phyloP scores from a whole-genome alignment of 2,329 filamentous ascomycete genomes.

The Arachnopeziza araneosa region DNA sequence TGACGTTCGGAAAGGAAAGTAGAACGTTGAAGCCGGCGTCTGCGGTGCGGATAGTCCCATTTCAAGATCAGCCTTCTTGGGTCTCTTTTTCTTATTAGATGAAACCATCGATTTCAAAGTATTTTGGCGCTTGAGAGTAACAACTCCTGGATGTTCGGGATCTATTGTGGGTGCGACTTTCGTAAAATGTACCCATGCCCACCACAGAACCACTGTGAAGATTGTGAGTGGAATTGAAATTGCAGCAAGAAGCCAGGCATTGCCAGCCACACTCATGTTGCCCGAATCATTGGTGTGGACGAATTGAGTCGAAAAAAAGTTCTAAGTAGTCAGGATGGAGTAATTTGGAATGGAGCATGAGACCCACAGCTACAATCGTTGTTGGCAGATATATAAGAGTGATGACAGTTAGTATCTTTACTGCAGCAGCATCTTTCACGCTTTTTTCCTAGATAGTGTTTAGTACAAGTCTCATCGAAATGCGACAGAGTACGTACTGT shows the following conservation, averaged over 20 bases:
- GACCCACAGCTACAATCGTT: conserved; percentile 17
- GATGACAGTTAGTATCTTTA: conserved; percentile 25
- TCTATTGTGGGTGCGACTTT: conserved; percentile 1
- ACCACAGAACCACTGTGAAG: conserved; percentile 18
- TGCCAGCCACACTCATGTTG: conserved; percentile 9
- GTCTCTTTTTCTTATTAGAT: not conserved
- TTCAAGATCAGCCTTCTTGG: not conserved
- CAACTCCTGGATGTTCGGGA: not conserved
- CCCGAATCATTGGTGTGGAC: conserved; percentile 13
- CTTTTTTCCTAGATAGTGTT: conserved; percentile 13
- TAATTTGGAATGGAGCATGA: not conserved
- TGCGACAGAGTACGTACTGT: conserved; percentile 6
- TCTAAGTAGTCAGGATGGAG: conserved; percentile 3
- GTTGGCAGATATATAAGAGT: conserved; percentile 21
- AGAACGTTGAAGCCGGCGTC: not conserved
- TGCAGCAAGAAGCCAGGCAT: conserved; percentile 18
- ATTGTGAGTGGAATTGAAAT: conserved; percentile 19
- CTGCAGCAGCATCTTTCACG: conserved; percentile 20
- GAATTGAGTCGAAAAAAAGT: conserved; percentile 23
- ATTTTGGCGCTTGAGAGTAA: not conserved
- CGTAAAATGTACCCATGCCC: conserved; percentile 15
- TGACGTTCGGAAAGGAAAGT: not conserved
- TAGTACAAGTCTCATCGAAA: not conserved
- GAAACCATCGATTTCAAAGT: not conserved
- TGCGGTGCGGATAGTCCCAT: not conserved